Conservation (phyloP, 352 stramenopile genomes). For the Phytophthora fragariaefolia region DNA sequence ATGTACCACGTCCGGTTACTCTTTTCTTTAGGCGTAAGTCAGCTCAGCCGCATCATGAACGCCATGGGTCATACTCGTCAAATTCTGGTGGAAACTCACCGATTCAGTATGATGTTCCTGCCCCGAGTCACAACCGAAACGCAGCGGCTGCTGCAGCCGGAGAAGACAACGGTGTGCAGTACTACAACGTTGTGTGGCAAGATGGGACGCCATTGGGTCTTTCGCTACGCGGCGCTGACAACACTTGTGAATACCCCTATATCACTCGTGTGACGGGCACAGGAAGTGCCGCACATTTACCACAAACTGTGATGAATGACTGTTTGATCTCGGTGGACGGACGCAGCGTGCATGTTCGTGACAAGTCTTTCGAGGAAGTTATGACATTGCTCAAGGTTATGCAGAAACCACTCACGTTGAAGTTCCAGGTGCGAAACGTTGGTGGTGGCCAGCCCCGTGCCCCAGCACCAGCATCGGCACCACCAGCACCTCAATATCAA, state of each 20-base stretch:
- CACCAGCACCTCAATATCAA: conserved; percentile 34
- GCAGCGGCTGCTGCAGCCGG: conserved; percentile 34
- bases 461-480: conserved; percentile 18
- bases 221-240: conserved; percentile 77
- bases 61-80: conserved; percentile 51
- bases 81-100: conserved; percentile 41
- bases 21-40: conserved; percentile 73
- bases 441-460: conserved; percentile 27
- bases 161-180: conserved; percentile 55
- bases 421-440: conserved; percentile 74
- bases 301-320: conserved; percentile 78
- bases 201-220: conserved; percentile 76
- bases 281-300: conserved; percentile 81
- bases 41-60: conserved; percentile 28
- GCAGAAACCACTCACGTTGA: conserved; percentile 86
- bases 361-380: conserved; percentile 89
- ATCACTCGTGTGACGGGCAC: conserved; percentile 88
- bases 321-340: conserved; percentile 81
- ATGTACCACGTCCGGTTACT: conserved; percentile 77
- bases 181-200: conserved; percentile 88
- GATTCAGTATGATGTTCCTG: conserved; percentile 50
- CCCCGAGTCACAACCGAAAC: conserved; percentile 42
- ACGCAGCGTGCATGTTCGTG: conserved; percentile 77
- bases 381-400: conserved; percentile 90
- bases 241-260: conserved; percentile 82